Conservation (phyloP, 805 yeast genomes). For the Nadsonia fulvescens region DNA sequence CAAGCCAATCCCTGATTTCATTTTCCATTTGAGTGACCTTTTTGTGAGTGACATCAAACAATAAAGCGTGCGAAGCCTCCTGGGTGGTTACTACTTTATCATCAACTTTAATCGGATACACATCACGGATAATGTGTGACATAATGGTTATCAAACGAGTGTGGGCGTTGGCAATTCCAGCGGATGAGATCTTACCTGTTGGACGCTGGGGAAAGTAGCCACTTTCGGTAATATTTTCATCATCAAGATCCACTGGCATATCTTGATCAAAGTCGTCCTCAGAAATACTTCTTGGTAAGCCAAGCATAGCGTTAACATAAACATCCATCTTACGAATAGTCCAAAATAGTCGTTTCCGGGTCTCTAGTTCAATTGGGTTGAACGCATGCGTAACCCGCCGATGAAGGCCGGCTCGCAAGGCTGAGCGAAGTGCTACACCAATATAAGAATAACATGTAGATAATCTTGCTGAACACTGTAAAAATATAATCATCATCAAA, state of each 20-base stretch:
- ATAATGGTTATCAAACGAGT: slow-evolving; percentile 56
- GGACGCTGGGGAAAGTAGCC: slow-evolving; percentile 32
- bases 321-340: slow-evolving; percentile 82
- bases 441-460: slow-evolving; percentile 80
- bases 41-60: too few relatives aligned
- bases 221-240: slow-evolving; percentile 61
- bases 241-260: slow-evolving; percentile 69
- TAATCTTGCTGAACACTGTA: slow-evolving; percentile 76
- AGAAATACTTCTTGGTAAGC: slow-evolving; percentile 60
- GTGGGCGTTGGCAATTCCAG: slow-evolving; percentile 74
- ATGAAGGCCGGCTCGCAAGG: slow-evolving; percentile 69
- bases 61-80: slow-evolving; percentile 7
- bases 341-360: slow-evolving; percentile 73
- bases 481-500: slow-evolving; percentile 67
- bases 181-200: slow-evolving; percentile 42
- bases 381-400: slow-evolving; percentile 44
- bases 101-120: slow-evolving; percentile 55
- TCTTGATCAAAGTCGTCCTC: slow-evolving; percentile 79
- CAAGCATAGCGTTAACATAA: slow-evolving; percentile 72
- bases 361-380: slow-evolving; percentile 67
- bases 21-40: slow-evolving; percentile 45
- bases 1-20: slow-evolving; percentile 56
- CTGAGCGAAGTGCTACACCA: slow-evolving; percentile 72
- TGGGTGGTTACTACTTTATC: slow-evolving; percentile 9
- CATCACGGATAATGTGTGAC: slow-evolving; percentile 48